Percentiles rank a stretch among this genome's conserved stretches.
phyloP scores from a whole-genome alignment of 192 early-diverging fungal genomes.

The Coemansia brasiliensis region DNA sequence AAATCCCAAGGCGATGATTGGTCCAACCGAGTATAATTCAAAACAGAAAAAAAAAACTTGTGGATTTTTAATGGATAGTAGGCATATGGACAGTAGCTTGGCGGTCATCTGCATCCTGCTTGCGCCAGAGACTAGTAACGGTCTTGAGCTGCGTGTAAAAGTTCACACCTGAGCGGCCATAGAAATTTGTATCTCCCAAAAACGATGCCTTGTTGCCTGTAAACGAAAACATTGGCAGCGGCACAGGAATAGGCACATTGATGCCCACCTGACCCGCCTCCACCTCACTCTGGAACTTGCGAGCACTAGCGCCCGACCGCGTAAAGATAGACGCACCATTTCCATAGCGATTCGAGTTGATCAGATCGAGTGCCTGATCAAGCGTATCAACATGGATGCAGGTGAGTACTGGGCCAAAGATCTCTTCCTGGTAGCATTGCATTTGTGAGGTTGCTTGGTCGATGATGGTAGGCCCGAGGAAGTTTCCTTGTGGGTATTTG shows the following conservation, averaged over 20 bases:
- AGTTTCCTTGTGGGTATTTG: conserved; percentile 90
- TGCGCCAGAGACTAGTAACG: conserved; percentile 90
- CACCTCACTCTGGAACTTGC: conserved; percentile 84
- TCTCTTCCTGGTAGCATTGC: conserved; percentile 91
- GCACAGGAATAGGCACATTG: conserved; percentile 93
- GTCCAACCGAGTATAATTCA: background rate
- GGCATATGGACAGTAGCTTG: conserved; percentile 86
- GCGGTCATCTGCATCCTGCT: conserved; percentile 70
- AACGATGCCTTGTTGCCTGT: conserved; percentile 90
- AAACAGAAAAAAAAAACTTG: conserved; percentile 18
- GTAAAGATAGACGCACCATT: conserved; percentile 89
- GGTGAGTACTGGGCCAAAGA: conserved; percentile 93
- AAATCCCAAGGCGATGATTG: conserved; percentile 2
- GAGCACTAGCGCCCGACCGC: conserved; percentile 81
- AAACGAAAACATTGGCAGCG: conserved; percentile 96
- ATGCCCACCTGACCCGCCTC: conserved; percentile 92
- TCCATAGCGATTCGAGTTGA: conserved; percentile 90
- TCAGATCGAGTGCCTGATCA: conserved; percentile 87
- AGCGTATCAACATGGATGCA: conserved; percentile 80
- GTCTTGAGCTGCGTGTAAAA: conserved; percentile 96
- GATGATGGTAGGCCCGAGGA: conserved; percentile 92
- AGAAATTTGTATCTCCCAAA: conserved; percentile 94
- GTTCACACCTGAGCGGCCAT: conserved; percentile 68
- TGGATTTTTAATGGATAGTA: conserved; percentile 57
- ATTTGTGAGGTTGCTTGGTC: conserved; percentile 71